Evolutionary conservation across 768 basidiomycete species (phyloP).

Genomic region (Naganishia vaughanmartiniae): DNA sequence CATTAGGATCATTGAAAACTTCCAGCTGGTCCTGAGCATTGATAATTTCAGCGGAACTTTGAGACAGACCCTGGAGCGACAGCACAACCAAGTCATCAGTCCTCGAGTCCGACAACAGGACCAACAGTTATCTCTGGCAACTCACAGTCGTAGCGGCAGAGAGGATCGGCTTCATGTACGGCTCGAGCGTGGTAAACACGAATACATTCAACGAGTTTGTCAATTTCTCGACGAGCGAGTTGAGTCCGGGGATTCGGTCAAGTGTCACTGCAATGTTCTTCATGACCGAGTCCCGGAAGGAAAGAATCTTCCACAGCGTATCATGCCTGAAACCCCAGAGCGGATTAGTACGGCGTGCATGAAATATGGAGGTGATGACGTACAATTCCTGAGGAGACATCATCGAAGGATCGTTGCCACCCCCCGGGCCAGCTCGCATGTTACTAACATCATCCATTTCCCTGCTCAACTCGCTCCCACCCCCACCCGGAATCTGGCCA

Average conservation of each 20-base stretch:
- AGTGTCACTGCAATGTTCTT: conserved; percentile 65
- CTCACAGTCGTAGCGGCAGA: conserved; percentile 60
- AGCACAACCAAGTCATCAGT: conserved; percentile 6
- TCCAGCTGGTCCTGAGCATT: conserved; percentile 78
- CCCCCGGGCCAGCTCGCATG: conserved; percentile 58
- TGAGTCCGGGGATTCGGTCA: conserved; percentile 80
- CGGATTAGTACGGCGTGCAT: neutral
- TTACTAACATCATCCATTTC: conserved; percentile 73
- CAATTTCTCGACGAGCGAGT: conserved; percentile 70
- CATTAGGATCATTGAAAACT: conserved; percentile 78
- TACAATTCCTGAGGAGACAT: conserved; percentile 90
- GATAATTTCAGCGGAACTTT: conserved; percentile 73
- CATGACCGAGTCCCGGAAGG: conserved; percentile 75
- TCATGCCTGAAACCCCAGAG: neutral
- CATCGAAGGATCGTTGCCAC: conserved; percentile 69
- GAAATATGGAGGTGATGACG: neutral
- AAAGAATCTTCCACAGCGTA: conserved; percentile 79
- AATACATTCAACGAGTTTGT: conserved; percentile 72
- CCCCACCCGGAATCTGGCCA: conserved; percentile 38
- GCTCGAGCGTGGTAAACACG: conserved; percentile 79
- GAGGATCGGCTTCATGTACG: conserved; percentile 74
- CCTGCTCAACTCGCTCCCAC: conserved; percentile 60
- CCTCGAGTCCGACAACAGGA: no score
- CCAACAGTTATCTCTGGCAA: neutral
- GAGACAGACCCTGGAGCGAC: conserved; percentile 56